Evolutionary conservation across 176 grass and related monocot genomes (phyloP), one percentile per base, ranked within the genome.

Genomic region (Juncus inflexus): DNA sequence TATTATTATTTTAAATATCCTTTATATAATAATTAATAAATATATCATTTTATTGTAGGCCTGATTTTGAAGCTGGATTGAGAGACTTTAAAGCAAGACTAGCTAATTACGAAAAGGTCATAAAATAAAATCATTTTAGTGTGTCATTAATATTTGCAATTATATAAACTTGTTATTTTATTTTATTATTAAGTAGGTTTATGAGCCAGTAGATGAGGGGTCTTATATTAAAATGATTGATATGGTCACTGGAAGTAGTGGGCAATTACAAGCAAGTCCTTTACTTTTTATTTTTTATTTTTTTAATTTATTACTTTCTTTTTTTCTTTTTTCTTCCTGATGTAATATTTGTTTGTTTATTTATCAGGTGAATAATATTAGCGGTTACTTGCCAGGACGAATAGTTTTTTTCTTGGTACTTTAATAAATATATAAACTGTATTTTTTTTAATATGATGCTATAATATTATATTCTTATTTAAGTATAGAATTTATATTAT

Each of bases 181-280:
- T 77, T 2, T 9, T 65, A 1, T 16, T 52, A 15, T 14, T 77
- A 16, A 77, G 16, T 75, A 97, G 94, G 83, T 82, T 11, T 92
- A 97, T 79, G 94, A 97, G 80, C 80, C 88, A 0, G 94, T 92
- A 13, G 80, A 92, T 74, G 88, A 97, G 77, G 94, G 94, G 43
- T 97, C 94, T 69, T 97, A 92, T 77, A 76, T 97, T 70, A 97
- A 97, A 82, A 92, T 89, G 94, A 86, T 97, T 10, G 94, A 97
- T 76, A 92, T 97, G 83, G 85, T 83, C 71, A 92, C 74, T 82
- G 94, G 88, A 54, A 69, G 77, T 63, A 83, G 85, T 12, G 94
- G 94, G 2, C 94, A 87, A 74, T 79, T 97, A 58, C 79, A 91
- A 82, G 92, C 91, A 83, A 81, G 63, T 56, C 38, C 64, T 68